Percentiles rank a stretch among this genome's conserved stretches.
Conservation (phyloP, 2,329 filamentous ascomycete species). For the Fusarium tjaetaba region DNA sequence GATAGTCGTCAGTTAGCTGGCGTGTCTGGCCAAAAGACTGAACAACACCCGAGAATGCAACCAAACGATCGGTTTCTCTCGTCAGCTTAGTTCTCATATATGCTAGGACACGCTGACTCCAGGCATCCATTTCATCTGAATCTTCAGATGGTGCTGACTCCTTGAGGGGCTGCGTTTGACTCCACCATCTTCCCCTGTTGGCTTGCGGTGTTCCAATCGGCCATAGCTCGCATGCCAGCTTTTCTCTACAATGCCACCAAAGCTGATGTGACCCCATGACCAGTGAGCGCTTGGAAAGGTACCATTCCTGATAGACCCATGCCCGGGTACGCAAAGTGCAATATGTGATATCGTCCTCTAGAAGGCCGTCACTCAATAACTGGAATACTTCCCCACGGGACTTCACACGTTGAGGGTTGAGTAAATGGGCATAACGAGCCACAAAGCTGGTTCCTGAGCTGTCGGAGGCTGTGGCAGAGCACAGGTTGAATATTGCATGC, state of each 20-base stretch:
- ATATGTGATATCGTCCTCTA: neutral
- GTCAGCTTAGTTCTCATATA: neutral
- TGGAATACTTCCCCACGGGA: neutral
- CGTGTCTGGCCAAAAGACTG: neutral
- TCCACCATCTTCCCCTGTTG: neutral
- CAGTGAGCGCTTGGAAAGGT: neutral
- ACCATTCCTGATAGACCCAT: conserved; percentile 3
- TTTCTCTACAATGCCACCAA: neutral
- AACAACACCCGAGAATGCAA: neutral
- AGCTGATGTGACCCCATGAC: neutral
- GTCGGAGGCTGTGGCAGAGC: neutral
- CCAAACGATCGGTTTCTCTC: neutral
- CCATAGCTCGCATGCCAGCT: neutral
- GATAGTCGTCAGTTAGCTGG: neutral
- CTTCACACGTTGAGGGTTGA: rapidly evolving
- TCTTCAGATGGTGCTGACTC: neutral
- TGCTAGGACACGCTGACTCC: neutral
- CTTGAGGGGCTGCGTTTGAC: neutral
- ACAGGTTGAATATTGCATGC: neutral
- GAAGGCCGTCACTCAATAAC: rapidly evolving
- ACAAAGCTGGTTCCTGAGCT: neutral
- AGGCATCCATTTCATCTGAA: neutral
- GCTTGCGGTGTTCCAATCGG: neutral
- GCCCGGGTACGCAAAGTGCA: neutral
- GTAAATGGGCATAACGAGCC: rapidly evolving